Evolutionary conservation across 208 protist species (phyloP).

Genomic region (Vickermania spadyakhi): DNA sequence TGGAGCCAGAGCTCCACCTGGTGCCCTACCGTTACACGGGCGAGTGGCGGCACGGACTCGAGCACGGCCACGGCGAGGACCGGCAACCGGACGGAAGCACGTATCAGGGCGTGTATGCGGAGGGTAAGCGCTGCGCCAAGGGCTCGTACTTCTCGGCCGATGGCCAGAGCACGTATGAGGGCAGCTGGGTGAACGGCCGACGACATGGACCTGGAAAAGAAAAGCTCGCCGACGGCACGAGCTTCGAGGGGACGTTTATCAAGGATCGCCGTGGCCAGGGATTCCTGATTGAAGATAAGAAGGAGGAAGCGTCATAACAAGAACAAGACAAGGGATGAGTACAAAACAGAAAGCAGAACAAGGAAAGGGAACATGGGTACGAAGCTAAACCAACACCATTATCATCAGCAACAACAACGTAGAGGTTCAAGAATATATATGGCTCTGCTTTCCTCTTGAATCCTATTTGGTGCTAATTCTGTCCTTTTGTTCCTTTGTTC

Average conservation of each 20-base stretch:
- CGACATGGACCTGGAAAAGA: conserved; percentile 85
- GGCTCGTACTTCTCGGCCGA: conserved; percentile 71
- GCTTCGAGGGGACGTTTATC: conserved; percentile 71
- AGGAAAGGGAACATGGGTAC: neutral
- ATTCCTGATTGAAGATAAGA: neutral
- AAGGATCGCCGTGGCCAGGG: conserved; percentile 57
- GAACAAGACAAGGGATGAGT: neutral
- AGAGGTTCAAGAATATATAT: no score
- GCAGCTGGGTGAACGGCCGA: conserved; percentile 70
- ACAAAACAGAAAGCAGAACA: neutral
- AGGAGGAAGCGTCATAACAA: neutral
- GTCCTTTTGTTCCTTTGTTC: no score
- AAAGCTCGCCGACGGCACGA: conserved; percentile 85
- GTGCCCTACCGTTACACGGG: conserved; percentile 50
- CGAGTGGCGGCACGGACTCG: conserved; percentile 85
- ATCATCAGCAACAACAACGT: no score
- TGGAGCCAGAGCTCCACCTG: neutral
- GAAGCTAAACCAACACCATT: no score
- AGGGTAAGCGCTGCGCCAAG: conserved; percentile 70
- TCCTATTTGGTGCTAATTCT: no score
- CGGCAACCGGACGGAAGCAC: conserved; percentile 84
- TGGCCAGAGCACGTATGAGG: conserved; percentile 77
- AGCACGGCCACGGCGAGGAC: conserved; percentile 81
- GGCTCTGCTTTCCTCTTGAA: no score
- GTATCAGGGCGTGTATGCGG: conserved; percentile 82